These are phyloP conservation scores for Earliella scabrosa DNA, from an alignment of 1,284 basidiomycete species.

Conservation along the genomic window DNA sequence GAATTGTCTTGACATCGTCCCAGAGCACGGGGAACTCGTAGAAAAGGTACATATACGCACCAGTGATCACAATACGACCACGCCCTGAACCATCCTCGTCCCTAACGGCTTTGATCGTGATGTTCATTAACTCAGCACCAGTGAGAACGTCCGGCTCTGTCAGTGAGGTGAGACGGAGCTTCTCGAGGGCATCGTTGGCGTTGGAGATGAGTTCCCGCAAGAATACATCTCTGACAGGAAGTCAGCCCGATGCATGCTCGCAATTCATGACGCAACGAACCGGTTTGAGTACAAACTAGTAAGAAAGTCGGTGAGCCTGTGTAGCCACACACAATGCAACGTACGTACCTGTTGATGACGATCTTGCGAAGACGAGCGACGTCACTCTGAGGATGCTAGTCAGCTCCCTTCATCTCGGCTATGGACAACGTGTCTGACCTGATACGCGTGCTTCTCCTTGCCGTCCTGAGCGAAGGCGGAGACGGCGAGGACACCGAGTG, in stretches of 20 bases:
- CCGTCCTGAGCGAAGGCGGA: conserved; percentile 57
- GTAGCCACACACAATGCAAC: background rate
- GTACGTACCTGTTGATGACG: conserved; percentile 81
- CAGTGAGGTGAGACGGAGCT: conserved; percentile 83
- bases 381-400: conserved; percentile 69
- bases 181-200: conserved; percentile 94
- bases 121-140: conserved; percentile 76
- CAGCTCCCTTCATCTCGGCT: background rate
- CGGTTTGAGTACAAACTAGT: conserved; percentile 68
- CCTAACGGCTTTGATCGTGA: conserved; percentile 81
- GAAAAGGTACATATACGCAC: conserved; percentile 43
- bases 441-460: conserved; percentile 74
- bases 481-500: conserved; percentile 53
- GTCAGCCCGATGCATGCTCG: conserved; percentile 1
- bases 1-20: too few species aligned
- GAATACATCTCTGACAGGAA: conserved; percentile 78
- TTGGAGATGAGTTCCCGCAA: conserved; percentile 94
- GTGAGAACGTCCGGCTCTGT: conserved; percentile 79
- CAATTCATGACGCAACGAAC: conserved; percentile 42
- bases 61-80: conserved; percentile 81
- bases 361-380: conserved; percentile 90
- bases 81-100: conserved; percentile 69
- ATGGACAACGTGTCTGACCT: conserved; percentile 48
- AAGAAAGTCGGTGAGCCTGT: background rate
- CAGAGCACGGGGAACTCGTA: background rate